Evolutionary conservation across 2,329 filamentous ascomycete genomes (phyloP).

Genomic region (Seiridium cupressi): DNA sequence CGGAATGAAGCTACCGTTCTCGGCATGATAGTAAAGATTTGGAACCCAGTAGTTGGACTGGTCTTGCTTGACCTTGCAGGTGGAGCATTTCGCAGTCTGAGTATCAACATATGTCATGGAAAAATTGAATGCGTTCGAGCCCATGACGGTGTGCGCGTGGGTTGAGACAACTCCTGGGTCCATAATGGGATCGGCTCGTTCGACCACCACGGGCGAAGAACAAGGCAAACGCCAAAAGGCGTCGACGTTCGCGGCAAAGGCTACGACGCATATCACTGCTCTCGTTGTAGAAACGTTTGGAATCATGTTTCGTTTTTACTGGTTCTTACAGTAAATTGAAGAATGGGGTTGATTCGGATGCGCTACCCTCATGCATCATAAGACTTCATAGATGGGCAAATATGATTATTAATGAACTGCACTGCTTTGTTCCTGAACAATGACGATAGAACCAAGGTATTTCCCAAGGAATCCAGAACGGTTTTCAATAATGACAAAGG

Average conservation of each 20-base stretch:
- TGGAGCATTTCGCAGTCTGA: slow-evolving; percentile 58
- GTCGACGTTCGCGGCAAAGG: slow-evolving; percentile 11
- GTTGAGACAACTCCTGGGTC: slow-evolving; percentile 48
- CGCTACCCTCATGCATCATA: too few relatives aligned
- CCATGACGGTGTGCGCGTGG: slow-evolving; percentile 62
- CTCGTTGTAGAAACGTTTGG: background rate
- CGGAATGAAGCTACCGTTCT: slow-evolving; percentile 55
- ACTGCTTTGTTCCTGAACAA: too few relatives aligned
- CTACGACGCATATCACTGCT: slow-evolving; percentile 8
- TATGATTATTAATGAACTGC: too few relatives aligned
- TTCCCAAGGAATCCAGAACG: too few relatives aligned
- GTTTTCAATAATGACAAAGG: too few relatives aligned
- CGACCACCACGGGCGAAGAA: slow-evolving; percentile 20
- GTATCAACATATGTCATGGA: slow-evolving; percentile 51
- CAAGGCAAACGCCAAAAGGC: slow-evolving; percentile 24
- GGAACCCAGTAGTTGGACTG: slow-evolving; percentile 70
- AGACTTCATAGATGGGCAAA: too few relatives aligned
- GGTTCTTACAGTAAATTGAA: too few relatives aligned
- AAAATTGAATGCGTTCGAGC: slow-evolving; percentile 59
- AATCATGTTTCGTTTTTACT: background rate
- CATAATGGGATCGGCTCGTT: slow-evolving; percentile 60
- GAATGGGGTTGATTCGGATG: too few relatives aligned
- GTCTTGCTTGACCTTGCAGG: slow-evolving; percentile 61
- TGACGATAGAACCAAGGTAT: too few relatives aligned
- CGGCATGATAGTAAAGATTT: slow-evolving; percentile 46